A percentile compares a stretch with the other conserved stretches of the same genome.
Conservation (phyloP, 2,329 filamentous ascomycete species). For the Alternaria sp. region DNA sequence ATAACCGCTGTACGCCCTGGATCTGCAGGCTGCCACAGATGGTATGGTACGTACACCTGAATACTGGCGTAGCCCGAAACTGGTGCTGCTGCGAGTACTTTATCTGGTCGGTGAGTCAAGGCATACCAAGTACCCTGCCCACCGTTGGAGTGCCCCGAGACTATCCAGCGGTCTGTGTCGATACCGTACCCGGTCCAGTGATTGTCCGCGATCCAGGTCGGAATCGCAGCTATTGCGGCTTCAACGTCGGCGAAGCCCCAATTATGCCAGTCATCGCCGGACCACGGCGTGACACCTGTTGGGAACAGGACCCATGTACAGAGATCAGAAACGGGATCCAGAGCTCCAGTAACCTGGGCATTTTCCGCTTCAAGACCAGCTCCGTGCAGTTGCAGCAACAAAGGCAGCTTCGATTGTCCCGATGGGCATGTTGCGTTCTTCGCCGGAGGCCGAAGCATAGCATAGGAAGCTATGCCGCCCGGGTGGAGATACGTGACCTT, state of each 20-base stretch:
- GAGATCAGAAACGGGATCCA: constrained; percentile 59
- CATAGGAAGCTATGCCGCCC: constrained; percentile 62
- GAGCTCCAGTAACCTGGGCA: constrained; percentile 53
- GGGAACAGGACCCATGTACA: constrained; percentile 64
- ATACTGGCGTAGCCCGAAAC: constrained; percentile 66
- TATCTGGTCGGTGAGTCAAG: constrained; percentile 63
- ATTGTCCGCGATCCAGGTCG: constrained; percentile 57
- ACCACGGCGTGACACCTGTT: constrained; percentile 65
- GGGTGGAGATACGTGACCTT: constrained; percentile 63
- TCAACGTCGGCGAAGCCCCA: constrained; percentile 65
- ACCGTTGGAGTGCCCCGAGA: constrained; percentile 66
- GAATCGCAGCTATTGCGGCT: constrained; percentile 58
- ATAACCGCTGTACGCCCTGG: constrained; percentile 57
- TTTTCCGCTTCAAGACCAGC: constrained; percentile 63
- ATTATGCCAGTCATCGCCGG: constrained; percentile 66
- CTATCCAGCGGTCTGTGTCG: constrained; percentile 57
- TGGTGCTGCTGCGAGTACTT: constrained; percentile 62
- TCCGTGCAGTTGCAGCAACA: constrained; percentile 62
- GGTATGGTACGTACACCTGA: constrained; percentile 65
- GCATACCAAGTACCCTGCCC: constrained; percentile 66
- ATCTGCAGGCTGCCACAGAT: constrained; percentile 62
- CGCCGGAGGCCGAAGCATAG: constrained; percentile 62
- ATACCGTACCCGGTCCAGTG: constrained; percentile 58
- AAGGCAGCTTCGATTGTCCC: constrained; percentile 46
- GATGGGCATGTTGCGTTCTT: constrained; percentile 42